Evolutionary conservation across 148 eudicot genomes (phyloP).

Genomic region (Dysphania ambrosioides): DNA sequence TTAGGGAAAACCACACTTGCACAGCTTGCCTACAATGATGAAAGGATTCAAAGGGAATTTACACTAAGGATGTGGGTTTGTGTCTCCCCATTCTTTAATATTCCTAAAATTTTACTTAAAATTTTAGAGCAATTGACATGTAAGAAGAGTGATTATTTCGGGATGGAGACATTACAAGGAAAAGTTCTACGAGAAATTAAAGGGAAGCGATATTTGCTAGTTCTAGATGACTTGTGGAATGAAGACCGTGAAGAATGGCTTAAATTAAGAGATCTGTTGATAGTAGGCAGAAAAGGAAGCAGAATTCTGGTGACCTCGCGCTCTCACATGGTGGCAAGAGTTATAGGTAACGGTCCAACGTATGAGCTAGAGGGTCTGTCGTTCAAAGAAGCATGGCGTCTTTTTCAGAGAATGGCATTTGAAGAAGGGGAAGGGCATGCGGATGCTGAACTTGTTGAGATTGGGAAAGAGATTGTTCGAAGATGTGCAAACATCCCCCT

Average conservation of each 20-base stretch:
- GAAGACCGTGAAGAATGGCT: slow-evolving; percentile 17
- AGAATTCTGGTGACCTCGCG: slow-evolving; percentile 41
- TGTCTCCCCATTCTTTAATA: no score
- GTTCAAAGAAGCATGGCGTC: slow-evolving; percentile 18
- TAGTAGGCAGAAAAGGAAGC: slow-evolving; percentile 26
- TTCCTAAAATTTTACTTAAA: no score
- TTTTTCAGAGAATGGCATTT: slow-evolving; percentile 33
- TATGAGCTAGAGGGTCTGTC: slow-evolving; percentile 30
- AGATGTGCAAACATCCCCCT: slow-evolving; percentile 31
- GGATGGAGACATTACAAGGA: no score
- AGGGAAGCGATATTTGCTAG: slow-evolving; percentile 8
- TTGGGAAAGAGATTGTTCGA: slow-evolving; percentile 28
- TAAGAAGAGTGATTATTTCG: no score
- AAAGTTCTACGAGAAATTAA: no score
- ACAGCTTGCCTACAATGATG: slow-evolving; percentile 7
- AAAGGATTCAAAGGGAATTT: not conserved
- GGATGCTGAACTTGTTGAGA: not conserved
- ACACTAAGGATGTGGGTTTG: slow-evolving; percentile 16
- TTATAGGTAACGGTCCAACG: slow-evolving; percentile 10
- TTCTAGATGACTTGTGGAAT: slow-evolving; percentile 14
- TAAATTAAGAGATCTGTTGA: slow-evolving; percentile 15
- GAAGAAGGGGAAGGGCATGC: not conserved
- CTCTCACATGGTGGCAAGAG: slow-evolving; percentile 17
- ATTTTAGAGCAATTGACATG: no score
- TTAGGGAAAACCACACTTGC: slow-evolving; percentile 19